These are phyloP conservation scores for Butyriboletus loyo DNA, from an alignment of 768 basidiomycete species.

Conservation along the genomic window DNA sequence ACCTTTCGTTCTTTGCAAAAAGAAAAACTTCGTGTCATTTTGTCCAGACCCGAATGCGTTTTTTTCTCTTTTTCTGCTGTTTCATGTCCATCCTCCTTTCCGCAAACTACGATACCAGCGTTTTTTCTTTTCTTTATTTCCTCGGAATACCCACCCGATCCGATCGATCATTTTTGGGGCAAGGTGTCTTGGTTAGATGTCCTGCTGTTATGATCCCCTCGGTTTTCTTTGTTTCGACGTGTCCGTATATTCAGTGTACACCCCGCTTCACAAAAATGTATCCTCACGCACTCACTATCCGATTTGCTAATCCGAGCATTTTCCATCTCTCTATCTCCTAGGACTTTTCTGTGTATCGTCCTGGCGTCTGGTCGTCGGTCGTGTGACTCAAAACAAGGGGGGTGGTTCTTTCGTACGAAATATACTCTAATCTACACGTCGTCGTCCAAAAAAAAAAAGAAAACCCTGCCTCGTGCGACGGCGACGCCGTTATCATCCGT, in stretches of 20 bases:
- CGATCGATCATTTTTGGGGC: neutral
- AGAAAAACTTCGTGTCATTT: no score
- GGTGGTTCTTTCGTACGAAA: neutral
- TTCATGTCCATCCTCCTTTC: neutral
- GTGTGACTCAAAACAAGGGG: neutral
- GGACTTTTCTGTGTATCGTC: neutral
- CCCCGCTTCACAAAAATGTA: conserved; percentile 19
- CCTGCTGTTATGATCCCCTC: neutral
- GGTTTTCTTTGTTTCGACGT: neutral
- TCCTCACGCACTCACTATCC: conserved; percentile 18
- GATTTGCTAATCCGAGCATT: conserved; percentile 1
- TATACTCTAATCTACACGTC: neutral
- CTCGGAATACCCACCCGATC: conserved; percentile 10
- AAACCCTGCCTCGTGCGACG: no score
- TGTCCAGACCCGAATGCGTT: no score
- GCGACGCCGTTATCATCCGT: no score
- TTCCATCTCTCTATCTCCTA: neutral
- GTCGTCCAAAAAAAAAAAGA: neutral
- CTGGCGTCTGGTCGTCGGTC: neutral
- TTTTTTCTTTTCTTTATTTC: neutral
- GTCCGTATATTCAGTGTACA: conserved; percentile 18
- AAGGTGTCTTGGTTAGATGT: neutral
- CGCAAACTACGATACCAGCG: conserved; percentile 1
- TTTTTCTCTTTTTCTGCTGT: neutral
- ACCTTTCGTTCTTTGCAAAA: neutral